phyloP scores from a whole-genome alignment of 208 protist species.

The Phytomonas francai region DNA sequence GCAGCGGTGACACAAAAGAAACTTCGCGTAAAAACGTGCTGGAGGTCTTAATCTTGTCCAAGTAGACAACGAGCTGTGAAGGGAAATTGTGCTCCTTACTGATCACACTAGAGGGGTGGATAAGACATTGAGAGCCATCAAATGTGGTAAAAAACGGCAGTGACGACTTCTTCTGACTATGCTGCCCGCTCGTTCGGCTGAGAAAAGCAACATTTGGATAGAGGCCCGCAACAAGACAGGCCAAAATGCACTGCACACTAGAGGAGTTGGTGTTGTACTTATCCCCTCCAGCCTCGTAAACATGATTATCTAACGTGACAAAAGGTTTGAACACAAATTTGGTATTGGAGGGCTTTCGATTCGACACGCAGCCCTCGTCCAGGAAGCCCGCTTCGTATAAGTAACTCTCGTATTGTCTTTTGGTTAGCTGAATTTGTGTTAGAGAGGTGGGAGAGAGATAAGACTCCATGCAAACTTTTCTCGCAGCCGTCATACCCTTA shows the following conservation, averaged over 20 bases:
- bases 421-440: slow-evolving; percentile 83
- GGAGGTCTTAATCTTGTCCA: slow-evolving; percentile 92
- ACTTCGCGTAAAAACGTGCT: slow-evolving; percentile 88
- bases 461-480: slow-evolving; percentile 65
- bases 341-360: slow-evolving; percentile 13
- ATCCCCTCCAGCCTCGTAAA: slow-evolving; percentile 79
- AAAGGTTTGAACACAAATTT: slow-evolving; percentile 62
- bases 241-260: slow-evolving; percentile 80
- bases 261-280: slow-evolving; percentile 80
- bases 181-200: slow-evolving; percentile 20
- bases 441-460: slow-evolving; percentile 79
- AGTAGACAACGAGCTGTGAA: slow-evolving; percentile 86
- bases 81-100: slow-evolving; percentile 51
- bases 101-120: slow-evolving; percentile 91
- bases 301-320: slow-evolving; percentile 52
- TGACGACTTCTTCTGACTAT: slow-evolving; percentile 11
- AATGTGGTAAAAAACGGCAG: slow-evolving; percentile 35
- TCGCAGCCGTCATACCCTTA: slow-evolving; percentile 36
- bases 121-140: slow-evolving; percentile 72
- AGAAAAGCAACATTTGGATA: slow-evolving; percentile 91
- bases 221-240: slow-evolving; percentile 90
- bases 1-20: slow-evolving; percentile 84
- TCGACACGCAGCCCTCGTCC: slow-evolving; percentile 18
- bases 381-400: slow-evolving; percentile 88
- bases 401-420: slow-evolving; percentile 89